phyloP scores from a whole-genome alignment of 179 eudicot genomes.

The Dionaea muscipula region DNA sequence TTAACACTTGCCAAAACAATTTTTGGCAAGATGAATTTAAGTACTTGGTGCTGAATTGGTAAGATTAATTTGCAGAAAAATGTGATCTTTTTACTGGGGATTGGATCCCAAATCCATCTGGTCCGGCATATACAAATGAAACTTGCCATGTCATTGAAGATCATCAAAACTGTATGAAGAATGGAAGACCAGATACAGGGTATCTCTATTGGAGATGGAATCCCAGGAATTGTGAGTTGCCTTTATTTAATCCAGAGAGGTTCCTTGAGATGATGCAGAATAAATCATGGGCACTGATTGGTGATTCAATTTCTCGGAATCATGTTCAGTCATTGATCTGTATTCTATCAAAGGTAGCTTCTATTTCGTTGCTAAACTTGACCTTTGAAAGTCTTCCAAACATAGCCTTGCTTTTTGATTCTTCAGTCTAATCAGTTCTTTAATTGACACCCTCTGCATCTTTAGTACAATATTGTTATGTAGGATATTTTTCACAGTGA shows the following conservation, averaged over 20 bases:
- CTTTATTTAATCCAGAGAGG: conserved; percentile 40
- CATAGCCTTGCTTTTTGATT: neutral
- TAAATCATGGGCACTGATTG: conserved; percentile 71
- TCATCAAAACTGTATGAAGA: conserved; percentile 80
- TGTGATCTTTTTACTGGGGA: conserved; percentile 69
- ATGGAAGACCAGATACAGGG: conserved; percentile 77
- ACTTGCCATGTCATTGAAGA: conserved; percentile 52
- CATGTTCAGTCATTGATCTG: conserved; percentile 86
- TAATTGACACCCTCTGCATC: neutral
- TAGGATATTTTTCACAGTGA: neutral
- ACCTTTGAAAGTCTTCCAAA: neutral
- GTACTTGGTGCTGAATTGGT: no score
- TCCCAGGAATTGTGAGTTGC: conserved; percentile 50
- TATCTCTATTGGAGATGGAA: conserved; percentile 81
- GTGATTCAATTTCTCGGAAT: conserved; percentile 86
- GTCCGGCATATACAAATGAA: conserved; percentile 60
- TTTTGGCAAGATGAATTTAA: neutral
- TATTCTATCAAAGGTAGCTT: conserved; percentile 60
- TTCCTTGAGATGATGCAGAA: conserved; percentile 59
- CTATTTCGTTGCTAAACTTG: neutral
- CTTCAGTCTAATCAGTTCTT: neutral
- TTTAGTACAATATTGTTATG: neutral
- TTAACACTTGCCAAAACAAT: neutral
- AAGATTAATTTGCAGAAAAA: conserved; percentile 25
- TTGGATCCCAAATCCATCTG: conserved; percentile 61